Percentiles rank a stretch among this genome's conserved stretches.
Conservation (phyloP, 2,329 filamentous ascomycete species). For the Verticillium alfalfae region DNA sequence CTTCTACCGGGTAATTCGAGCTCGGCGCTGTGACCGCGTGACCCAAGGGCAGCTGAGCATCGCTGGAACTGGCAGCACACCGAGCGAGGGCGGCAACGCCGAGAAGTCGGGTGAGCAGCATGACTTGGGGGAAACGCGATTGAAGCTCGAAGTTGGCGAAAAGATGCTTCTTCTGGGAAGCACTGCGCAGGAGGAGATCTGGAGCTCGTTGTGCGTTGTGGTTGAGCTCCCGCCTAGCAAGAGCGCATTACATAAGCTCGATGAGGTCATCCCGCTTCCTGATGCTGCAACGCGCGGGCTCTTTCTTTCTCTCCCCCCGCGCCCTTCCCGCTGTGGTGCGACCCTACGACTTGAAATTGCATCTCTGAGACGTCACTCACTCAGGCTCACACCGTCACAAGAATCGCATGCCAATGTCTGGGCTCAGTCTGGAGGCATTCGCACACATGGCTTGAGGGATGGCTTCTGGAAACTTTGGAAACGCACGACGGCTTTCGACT, state of each 20-base stretch:
- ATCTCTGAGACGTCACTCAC: background rate
- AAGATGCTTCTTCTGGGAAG: no score
- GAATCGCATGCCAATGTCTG: no score
- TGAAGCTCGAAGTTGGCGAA: background rate
- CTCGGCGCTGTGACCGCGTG: constrained; percentile 1
- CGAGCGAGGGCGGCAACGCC: constrained; percentile 3
- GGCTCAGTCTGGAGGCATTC: no score
- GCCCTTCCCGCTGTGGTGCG: background rate
- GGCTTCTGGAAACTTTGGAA: no score
- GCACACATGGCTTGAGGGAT: no score
- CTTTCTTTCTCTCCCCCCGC: background rate
- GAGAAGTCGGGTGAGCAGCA: constrained; percentile 3
- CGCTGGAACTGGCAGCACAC: constrained; percentile 4
- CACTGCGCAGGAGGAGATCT: background rate
- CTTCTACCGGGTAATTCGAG: constrained; percentile 1
- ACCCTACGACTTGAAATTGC: background rate
- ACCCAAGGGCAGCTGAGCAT: constrained; percentile 7
- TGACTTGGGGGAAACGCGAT: background rate
- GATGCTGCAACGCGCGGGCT: background rate
- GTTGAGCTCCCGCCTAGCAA: no score
- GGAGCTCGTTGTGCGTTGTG: background rate
- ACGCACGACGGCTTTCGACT: no score
- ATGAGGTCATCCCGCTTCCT: background rate
- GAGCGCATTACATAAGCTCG: background rate
- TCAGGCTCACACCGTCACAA: no score